Evolutionary conservation across 257 asterid genomes (phyloP).

Genomic region (Hygrophila difformis): DNA sequence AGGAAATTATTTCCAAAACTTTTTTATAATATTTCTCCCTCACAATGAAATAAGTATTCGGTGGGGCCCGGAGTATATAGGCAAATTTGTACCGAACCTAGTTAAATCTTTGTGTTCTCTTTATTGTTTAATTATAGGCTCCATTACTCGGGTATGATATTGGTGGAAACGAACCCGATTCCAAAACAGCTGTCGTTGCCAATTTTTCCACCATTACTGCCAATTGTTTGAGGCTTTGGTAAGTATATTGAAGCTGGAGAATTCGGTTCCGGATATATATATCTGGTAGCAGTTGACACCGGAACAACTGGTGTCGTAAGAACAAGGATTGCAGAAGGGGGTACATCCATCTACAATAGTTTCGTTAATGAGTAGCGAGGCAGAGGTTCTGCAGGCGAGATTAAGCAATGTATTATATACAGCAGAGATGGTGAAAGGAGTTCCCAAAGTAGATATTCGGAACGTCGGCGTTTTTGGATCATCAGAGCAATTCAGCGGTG

Average conservation of each 20-base stretch:
- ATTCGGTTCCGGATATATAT: constrained; percentile 1
- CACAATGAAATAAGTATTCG: too few relatives aligned
- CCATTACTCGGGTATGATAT: too few relatives aligned
- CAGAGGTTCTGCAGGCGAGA: background rate
- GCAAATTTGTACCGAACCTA: too few relatives aligned
- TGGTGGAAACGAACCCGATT: too few relatives aligned
- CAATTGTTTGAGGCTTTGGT: background rate
- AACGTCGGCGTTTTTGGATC: background rate
- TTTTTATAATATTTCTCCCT: too few relatives aligned
- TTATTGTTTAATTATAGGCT: too few relatives aligned
- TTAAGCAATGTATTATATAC: background rate
- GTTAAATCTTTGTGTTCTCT: too few relatives aligned
- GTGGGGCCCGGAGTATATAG: too few relatives aligned
- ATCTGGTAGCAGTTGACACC: constrained; percentile 27
- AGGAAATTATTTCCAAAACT: too few relatives aligned
- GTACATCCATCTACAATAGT: constrained; percentile 19
- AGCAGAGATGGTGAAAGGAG: background rate
- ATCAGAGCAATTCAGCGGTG: background rate
- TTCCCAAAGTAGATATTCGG: background rate
- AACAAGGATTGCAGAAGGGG: constrained; percentile 17
- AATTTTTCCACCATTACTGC: background rate
- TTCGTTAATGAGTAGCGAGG: constrained; percentile 7
- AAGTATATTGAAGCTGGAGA: constrained; percentile 9
- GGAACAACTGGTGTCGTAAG: constrained; percentile 9
- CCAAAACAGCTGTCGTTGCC: too few relatives aligned